phyloP scores from a whole-genome alignment of 805 yeast genomes.

The Hanseniaspora osmophila region DNA sequence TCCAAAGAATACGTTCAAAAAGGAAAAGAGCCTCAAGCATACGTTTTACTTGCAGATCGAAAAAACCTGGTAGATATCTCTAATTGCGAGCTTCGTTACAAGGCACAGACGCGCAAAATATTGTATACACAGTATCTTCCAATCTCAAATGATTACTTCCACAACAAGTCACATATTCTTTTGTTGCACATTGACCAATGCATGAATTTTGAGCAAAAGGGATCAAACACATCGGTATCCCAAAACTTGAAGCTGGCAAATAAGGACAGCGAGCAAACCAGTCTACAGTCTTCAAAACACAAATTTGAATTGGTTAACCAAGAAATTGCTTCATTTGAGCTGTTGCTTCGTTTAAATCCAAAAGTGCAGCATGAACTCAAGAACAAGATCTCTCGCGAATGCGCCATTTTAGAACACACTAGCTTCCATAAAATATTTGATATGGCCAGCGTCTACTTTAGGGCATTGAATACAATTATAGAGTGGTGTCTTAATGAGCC shows the following conservation, averaged over 20 bases:
- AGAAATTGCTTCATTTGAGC: not conserved
- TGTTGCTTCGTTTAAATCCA: not conserved
- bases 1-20: too few relatives aligned
- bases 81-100: not conserved
- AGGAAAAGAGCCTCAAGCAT: too few relatives aligned
- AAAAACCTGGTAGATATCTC: not conserved
- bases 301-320: not conserved
- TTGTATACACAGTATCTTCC: slow-evolving; percentile 32
- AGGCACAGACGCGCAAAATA: slow-evolving; percentile 28
- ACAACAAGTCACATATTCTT: slow-evolving; percentile 41
- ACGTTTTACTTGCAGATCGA: not conserved
- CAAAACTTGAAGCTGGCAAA: too few relatives aligned
- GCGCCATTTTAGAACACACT: not conserved
- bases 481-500: not conserved
- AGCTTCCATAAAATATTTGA: not conserved
- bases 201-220: not conserved
- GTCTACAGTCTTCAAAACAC: not conserved
- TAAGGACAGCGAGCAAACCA: not conserved
- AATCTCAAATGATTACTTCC: slow-evolving; percentile 46
- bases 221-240: too few relatives aligned
- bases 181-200: slow-evolving; percentile 37
- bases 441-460: not conserved
- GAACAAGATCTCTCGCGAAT: not conserved
- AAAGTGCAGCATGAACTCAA: not conserved
- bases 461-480: not conserved